These are phyloP conservation scores for Actinidia chinensis DNA, from an alignment of 179 eudicot genomes.

Conservation along the genomic window DNA sequence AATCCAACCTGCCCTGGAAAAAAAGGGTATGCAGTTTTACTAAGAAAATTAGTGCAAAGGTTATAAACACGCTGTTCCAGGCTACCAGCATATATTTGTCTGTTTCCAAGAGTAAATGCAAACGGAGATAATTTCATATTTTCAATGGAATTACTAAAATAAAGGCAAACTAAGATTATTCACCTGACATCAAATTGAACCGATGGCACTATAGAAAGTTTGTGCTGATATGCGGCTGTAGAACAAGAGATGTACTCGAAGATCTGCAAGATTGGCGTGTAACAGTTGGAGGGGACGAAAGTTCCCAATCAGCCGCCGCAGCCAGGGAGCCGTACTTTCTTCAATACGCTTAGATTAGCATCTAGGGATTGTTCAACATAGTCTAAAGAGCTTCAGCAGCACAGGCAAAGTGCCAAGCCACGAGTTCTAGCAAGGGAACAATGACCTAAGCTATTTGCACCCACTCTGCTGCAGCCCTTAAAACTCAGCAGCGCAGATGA, in stretches of 20 bases:
- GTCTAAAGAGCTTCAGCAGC: constrained; percentile 82
- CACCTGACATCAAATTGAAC: constrained; percentile 90
- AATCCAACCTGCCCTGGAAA: too few species aligned
- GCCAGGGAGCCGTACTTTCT: constrained; percentile 94
- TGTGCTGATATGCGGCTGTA: constrained; percentile 59
- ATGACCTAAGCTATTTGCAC: constrained; percentile 99
- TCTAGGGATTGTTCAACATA: constrained; percentile 95
- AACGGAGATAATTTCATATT: background rate
- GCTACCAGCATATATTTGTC: background rate
- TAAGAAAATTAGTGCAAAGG: background rate
- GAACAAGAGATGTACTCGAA: constrained; percentile 44
- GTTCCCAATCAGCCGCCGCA: constrained; percentile 97
- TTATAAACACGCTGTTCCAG: background rate
- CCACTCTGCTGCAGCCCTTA: constrained; percentile 97
- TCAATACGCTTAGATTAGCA: constrained; percentile 93
- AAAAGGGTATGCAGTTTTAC: too few species aligned
- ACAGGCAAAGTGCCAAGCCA: constrained; percentile 94
- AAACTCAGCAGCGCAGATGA: constrained; percentile 99
- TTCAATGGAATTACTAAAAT: background rate
- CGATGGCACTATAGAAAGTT: constrained; percentile 97
- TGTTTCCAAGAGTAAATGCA: background rate
- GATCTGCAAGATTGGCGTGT: constrained; percentile 70
- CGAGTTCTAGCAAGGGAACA: constrained; percentile 87
- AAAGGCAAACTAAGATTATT: constrained; percentile 17
- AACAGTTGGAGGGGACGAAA: constrained; percentile 50